Evolutionary conservation across 306 rosid species (phyloP), one percentile per base, ranked within the genome.

Genomic region (Citrullus mucosospermus): DNA sequence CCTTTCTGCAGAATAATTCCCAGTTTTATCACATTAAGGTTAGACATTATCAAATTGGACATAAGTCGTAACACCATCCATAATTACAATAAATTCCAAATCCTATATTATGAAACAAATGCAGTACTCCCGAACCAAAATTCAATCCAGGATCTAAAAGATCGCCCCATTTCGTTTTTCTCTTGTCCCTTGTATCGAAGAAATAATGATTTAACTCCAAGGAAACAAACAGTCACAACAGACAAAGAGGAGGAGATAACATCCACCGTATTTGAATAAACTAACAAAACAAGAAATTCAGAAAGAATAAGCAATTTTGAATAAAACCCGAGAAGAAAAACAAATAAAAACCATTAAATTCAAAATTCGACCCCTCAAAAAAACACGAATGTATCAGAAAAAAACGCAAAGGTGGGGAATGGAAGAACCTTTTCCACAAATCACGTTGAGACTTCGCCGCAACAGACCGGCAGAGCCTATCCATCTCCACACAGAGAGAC

Each of bases 401-500:
- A 22, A 22, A 30, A 25, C 13, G 14, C 44, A 53, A 61, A 6
- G 28, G 38, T 3, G 53, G 25, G 16, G 20, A 22, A 43, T 41
- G 44, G 56, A 39, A 44, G 55, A 41, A 90, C 98, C 97, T 87
- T 85, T 84, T 90, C 98, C 96, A 93, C 76, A 90, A 96, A 86
- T 93, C 97, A 66, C 96, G 96, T 10, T 93, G 91, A 70, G 97
- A 81, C 79, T 91, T 93, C 54, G 91, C 88, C 0, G 84, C 83
- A 4, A 93, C 84, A 2, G 92, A 88, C 44, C 92, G 91, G 88
- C 90, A 95, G 76, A 92, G 95, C 1, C 95, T 89, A 5, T 92
- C 94, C 95, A 94, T 90, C 77, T 94, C 91, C 38, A 80, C 83
- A 81, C 96, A 94, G 78, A 88, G 93, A 14, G 96, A 94, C 50